Conservation (phyloP, 108 stramenopile species). For the Licmophora abbreviata region DNA sequence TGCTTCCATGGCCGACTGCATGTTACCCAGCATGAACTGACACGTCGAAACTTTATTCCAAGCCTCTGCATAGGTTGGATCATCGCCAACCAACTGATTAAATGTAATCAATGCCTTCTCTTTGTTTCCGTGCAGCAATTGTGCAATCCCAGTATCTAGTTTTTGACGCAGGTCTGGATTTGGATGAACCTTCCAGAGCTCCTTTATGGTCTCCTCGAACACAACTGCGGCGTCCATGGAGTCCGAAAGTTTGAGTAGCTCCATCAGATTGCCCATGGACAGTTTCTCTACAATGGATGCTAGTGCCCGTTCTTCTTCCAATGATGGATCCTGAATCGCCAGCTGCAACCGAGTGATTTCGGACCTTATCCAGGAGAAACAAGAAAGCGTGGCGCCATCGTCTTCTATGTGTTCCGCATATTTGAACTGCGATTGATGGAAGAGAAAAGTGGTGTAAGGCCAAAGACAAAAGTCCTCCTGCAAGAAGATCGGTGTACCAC, state of each 20-base stretch:
- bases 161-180: conserved; percentile 31
- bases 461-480: neutral
- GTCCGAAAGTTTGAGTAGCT: conserved; percentile 31
- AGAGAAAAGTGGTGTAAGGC: neutral
- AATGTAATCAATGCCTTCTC: conserved; percentile 44
- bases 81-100: conserved; percentile 34
- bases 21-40: conserved; percentile 56
- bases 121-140: conserved; percentile 46
- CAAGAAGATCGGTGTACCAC: neutral
- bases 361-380: conserved; percentile 22
- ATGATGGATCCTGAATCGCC: conserved; percentile 11
- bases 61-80: conserved; percentile 62
- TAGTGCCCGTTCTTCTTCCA: conserved; percentile 6
- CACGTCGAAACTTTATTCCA: conserved; percentile 60
- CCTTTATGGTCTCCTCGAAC: conserved; percentile 55
- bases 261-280: conserved; percentile 44
- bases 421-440: conserved; percentile 29
- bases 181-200: conserved; percentile 55
- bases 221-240: conserved; percentile 37
- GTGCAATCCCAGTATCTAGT: conserved; percentile 45
- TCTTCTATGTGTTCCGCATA: conserved; percentile 44
- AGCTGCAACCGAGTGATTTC: conserved; percentile 6
- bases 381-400: conserved; percentile 19
- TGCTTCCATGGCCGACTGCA: conserved; percentile 37
- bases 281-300: conserved; percentile 15